These are phyloP conservation scores for Phtheirospermum japonicum DNA, from an alignment of 257 asterid species.

Conservation along the genomic window DNA sequence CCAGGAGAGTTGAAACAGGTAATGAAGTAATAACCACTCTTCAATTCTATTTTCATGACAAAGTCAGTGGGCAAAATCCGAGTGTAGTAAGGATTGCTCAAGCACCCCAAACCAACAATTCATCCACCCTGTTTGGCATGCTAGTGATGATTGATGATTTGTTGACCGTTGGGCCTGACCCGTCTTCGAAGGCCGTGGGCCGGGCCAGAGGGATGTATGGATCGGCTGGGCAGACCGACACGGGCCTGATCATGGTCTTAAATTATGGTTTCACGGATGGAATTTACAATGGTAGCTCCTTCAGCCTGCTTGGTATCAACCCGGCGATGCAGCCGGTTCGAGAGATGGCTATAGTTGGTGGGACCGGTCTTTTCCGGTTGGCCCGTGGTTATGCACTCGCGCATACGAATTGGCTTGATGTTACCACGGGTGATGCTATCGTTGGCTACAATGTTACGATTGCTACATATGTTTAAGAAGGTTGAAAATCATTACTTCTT, in stretches of 20 bases:
- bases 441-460: conserved; percentile 70
- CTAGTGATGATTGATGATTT: conserved; percentile 66
- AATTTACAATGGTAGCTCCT: conserved; percentile 63
- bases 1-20: conserved; percentile 41
- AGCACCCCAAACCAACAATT: conserved; percentile 29
- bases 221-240: conserved; percentile 53
- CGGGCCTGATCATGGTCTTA: conserved; percentile 60
- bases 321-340: conserved; percentile 41
- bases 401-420: conserved; percentile 38
- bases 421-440: conserved; percentile 51
- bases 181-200: conserved; percentile 51
- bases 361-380: conserved; percentile 76
- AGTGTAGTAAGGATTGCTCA: conserved; percentile 52
- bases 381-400: conserved; percentile 79
- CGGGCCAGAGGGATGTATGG: conserved; percentile 85
- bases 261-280: conserved; percentile 62
- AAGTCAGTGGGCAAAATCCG: conserved; percentile 57
- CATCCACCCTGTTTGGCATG: conserved; percentile 46
- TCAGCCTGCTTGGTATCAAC: conserved; percentile 65
- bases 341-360: conserved; percentile 84
- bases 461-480: conserved; percentile 35
- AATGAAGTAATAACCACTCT: conserved; percentile 60
- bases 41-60: conserved; percentile 75
- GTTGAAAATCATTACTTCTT: too few species aligned
- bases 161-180: conserved; percentile 58